Evolutionary conservation across 176 grass and related monocot species (phyloP).

Genomic region (Phragmites australis): DNA sequence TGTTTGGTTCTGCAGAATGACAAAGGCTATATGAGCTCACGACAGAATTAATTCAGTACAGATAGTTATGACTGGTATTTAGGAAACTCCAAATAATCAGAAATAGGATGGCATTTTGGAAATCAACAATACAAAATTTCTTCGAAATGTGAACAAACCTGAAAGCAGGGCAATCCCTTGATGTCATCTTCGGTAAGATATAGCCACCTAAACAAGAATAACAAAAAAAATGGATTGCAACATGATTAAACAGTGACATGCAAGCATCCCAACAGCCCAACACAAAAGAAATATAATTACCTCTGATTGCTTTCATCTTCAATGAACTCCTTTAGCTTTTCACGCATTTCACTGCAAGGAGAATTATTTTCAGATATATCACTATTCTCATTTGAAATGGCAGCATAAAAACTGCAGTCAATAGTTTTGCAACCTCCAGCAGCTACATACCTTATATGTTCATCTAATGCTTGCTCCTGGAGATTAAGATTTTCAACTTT

Average conservation of each 20-base stretch:
- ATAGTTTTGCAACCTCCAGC: constrained; percentile 37
- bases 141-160: constrained; percentile 50
- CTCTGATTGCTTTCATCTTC: constrained; percentile 79
- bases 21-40: constrained; percentile 34
- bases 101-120: constrained; percentile 2
- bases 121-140: constrained; percentile 9
- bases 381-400: constrained; percentile 33
- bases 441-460: constrained; percentile 62
- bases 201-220: constrained; percentile 69
- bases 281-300: constrained; percentile 42
- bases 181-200: constrained; percentile 95
- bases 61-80: constrained; percentile 4
- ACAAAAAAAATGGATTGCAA: neutral
- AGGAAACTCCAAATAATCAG: constrained; percentile 5
- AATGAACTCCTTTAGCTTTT: constrained; percentile 68
- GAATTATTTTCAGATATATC: constrained; percentile 33
- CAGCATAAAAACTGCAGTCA: constrained; percentile 14
- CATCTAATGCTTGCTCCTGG: constrained; percentile 70
- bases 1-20: constrained; percentile 68
- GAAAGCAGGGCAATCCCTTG: constrained; percentile 87
- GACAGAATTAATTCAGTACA: constrained; percentile 21
- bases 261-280: constrained; percentile 26
- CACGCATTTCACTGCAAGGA: constrained; percentile 68
- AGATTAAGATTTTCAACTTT: constrained; percentile 72
- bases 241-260: constrained; percentile 13